Percentiles rank a stretch among this genome's conserved stretches.
Evolutionary conservation across 257 asterid genomes (phyloP).

Genomic region (Nyctanthes arbortristis): DNA sequence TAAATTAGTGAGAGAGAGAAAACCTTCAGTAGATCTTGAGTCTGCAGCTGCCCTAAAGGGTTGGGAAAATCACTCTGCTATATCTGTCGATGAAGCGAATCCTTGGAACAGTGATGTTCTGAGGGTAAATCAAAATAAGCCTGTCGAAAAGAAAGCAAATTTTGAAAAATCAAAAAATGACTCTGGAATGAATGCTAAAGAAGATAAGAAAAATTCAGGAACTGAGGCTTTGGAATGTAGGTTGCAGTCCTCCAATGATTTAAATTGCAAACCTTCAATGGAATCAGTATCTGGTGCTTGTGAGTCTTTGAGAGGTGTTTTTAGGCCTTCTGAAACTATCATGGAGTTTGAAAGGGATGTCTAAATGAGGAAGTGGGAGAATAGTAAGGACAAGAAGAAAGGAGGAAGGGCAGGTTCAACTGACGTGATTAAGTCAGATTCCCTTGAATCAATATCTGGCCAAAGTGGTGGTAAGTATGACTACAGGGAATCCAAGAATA

Average conservation of each 20-base stretch:
- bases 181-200: conserved; percentile 30
- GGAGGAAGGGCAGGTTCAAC: conserved; percentile 34
- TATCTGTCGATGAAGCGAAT: conserved; percentile 32
- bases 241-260: conserved; percentile 33
- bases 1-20: conserved; percentile 45
- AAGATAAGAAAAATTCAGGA: conserved; percentile 36
- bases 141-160: conserved; percentile 35
- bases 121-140: conserved; percentile 42
- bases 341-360: conserved; percentile 34
- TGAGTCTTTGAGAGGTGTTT: conserved; percentile 27
- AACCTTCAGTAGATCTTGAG: conserved; percentile 30
- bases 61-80: conserved; percentile 28
- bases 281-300: conserved; percentile 30
- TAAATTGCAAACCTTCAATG: conserved; percentile 31
- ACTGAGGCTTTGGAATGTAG: conserved; percentile 39
- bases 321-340: conserved; percentile 21
- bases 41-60: conserved; percentile 40
- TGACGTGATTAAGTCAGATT: conserved; percentile 33
- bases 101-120: conserved; percentile 36
- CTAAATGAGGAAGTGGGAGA: conserved; percentile 39
- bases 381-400: conserved; percentile 41
- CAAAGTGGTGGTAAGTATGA: conserved; percentile 34
- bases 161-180: conserved; percentile 40
- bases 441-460: conserved; percentile 30
- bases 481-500: conserved; percentile 35